Evolutionary conservation across 163 green algal species (phyloP).

Genomic region (Scenedesmus sp.): DNA sequence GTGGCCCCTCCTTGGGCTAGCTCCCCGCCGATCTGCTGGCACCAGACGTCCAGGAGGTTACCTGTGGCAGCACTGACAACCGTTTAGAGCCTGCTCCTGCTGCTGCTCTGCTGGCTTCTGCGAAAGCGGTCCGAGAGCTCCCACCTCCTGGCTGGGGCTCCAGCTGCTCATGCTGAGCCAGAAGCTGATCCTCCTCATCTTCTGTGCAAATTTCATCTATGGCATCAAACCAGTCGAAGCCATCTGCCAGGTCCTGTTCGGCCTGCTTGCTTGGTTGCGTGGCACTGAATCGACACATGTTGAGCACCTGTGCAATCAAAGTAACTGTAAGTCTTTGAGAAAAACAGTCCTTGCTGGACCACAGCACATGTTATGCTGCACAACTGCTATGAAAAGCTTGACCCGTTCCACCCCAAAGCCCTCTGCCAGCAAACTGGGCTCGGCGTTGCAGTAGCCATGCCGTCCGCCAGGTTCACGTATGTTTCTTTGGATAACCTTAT

Average conservation of each 20-base stretch:
- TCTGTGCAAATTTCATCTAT: conserved; percentile 26
- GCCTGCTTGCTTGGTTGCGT: conserved; percentile 3
- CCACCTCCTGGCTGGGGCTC: background rate
- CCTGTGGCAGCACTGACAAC: background rate
- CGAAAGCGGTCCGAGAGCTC: background rate
- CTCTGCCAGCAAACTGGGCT: background rate
- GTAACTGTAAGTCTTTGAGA: background rate
- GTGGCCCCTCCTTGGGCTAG: background rate
- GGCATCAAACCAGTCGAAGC: conserved; percentile 47
- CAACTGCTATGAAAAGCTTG: background rate
- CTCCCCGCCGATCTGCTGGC: conserved; percentile 12
- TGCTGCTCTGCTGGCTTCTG: background rate
- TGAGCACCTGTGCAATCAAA: background rate
- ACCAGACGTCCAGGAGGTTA: background rate
- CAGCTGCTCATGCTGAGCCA: conserved; percentile 7
- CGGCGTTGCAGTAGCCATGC: no score
- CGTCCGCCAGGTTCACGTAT: no score
- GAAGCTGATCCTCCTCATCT: conserved; percentile 8
- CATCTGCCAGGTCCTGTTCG: background rate
- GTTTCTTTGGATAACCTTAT: no score
- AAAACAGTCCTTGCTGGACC: background rate
- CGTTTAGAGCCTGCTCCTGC: background rate
- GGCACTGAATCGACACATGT: conserved; percentile 38
- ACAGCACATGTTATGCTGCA: no score
- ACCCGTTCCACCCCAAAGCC: background rate